These are phyloP conservation scores for Metarhizium humberi DNA, from an alignment of 2,329 filamentous ascomycete genomes.

Conservation along the genomic window DNA sequence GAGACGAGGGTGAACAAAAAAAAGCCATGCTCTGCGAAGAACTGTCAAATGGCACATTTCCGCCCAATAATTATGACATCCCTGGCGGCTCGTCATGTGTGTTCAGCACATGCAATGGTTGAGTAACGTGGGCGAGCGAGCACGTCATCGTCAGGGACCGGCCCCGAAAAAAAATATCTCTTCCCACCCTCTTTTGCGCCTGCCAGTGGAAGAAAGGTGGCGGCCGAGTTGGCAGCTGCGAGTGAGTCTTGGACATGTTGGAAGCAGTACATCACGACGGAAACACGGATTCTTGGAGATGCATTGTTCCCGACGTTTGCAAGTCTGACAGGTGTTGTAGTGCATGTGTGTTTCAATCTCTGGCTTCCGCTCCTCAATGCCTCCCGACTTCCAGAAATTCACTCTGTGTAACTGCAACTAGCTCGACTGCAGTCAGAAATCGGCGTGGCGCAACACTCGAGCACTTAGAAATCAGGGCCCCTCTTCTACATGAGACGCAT, in stretches of 20 bases:
- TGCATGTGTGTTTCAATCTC: not conserved
- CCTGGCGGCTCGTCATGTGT: not conserved
- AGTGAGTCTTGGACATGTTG: not conserved
- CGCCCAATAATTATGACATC: not conserved
- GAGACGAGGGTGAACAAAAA: not conserved
- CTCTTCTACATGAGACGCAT: not conserved
- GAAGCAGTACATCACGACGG: not conserved
- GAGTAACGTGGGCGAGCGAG: not conserved
- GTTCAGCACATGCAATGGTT: not conserved
- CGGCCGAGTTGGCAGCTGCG: too few species aligned
- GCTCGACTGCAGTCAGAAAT: not conserved
- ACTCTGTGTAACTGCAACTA: not conserved
- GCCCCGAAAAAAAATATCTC: conserved; percentile 1
- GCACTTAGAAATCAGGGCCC: not conserved
- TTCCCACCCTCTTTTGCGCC: not conserved
- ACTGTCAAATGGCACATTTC: not conserved
- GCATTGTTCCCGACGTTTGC: not conserved
- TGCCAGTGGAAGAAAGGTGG: not conserved
- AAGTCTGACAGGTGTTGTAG: too few species aligned
- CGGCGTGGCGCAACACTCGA: not conserved
- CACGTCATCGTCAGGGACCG: conserved; percentile 8
- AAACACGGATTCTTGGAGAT: not conserved
- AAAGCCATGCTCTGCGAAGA: too few species aligned
- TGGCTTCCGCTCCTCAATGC: not conserved
- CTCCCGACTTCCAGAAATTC: not conserved